These are phyloP conservation scores for Magnolia officinalis DNA, from an alignment of 164 flowering plant species.

Conservation along the genomic window DNA sequence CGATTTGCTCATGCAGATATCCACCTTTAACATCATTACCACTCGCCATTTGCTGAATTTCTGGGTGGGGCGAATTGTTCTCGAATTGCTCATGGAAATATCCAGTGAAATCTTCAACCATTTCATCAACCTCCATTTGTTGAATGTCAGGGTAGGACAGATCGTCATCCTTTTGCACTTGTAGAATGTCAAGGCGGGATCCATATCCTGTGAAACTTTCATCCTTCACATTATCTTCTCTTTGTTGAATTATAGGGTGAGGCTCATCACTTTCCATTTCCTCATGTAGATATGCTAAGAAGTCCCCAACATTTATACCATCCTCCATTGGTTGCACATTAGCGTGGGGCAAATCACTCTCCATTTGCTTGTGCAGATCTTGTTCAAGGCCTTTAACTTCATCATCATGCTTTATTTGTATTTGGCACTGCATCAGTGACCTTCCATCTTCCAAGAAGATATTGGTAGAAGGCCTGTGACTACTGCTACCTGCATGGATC, in stretches of 20 bases:
- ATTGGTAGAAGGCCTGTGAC: conserved; percentile 44
- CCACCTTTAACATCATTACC: background rate
- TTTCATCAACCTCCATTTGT: background rate
- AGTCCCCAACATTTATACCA: conserved; percentile 12
- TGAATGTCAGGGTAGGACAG: conserved; percentile 26
- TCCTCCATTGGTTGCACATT: background rate
- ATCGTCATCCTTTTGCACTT: conserved; percentile 42
- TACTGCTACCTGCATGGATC: conserved; percentile 59
- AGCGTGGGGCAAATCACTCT: conserved; percentile 49
- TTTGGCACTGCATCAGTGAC: conserved; percentile 71
- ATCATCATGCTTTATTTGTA: conserved; percentile 25
- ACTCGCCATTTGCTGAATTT: background rate
- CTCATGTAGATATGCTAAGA: background rate
- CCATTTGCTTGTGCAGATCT: conserved; percentile 17
- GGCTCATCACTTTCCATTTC: conserved; percentile 56
- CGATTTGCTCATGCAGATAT: too few relatives aligned
- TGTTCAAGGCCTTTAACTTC: conserved; percentile 9
- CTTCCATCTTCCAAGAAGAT: conserved; percentile 79
- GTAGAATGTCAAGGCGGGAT: background rate
- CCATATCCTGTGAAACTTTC: background rate
- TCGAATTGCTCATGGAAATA: too few relatives aligned
- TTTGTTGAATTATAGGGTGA: background rate
- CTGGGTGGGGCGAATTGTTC: too few relatives aligned
- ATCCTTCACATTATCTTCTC: conserved; percentile 1
- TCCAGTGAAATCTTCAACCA: background rate